These are phyloP conservation scores for Dioscorea dumetorum DNA, from an alignment of 106 monocot species.

Conservation along the genomic window DNA sequence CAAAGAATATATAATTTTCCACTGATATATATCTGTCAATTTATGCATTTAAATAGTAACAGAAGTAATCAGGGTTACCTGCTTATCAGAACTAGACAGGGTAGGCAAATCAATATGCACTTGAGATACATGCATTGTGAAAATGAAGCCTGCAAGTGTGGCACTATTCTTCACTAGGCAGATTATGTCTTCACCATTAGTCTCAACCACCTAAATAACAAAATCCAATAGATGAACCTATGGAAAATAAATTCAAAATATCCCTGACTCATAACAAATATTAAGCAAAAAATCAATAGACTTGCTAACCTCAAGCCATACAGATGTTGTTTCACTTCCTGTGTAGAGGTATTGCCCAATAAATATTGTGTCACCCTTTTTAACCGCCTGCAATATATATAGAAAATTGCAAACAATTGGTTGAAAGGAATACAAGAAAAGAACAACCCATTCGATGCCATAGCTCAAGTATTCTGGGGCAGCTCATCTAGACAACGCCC, in stretches of 20 bases:
- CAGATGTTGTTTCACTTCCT: conserved; percentile 81
- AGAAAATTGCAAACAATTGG: neutral
- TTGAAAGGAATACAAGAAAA: no score
- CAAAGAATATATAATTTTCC: no score
- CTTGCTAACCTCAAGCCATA: conserved; percentile 65
- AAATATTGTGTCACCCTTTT: neutral
- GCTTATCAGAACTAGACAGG: conserved; percentile 59
- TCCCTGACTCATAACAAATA: no score
- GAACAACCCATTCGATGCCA: no score
- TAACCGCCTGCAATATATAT: conserved; percentile 45
- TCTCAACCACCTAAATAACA: conserved; percentile 50
- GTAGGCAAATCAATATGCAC: conserved; percentile 35
- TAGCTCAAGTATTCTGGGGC: no score
- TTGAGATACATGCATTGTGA: conserved; percentile 74
- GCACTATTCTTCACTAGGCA: conserved; percentile 80
- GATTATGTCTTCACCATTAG: conserved; percentile 42
- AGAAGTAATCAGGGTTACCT: conserved; percentile 27
- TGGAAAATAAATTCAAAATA: no score
- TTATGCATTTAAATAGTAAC: no score
- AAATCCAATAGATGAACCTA: neutral
- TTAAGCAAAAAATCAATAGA: no score
- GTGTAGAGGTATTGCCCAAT: conserved; percentile 69
- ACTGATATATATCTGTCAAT: no score
- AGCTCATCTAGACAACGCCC: no score
- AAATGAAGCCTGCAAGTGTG: conserved; percentile 55